Evolutionary conservation across 164 flowering plant genomes (phyloP), one percentile per base, ranked within the genome.

Genomic region (Liriodendron chinense): DNA sequence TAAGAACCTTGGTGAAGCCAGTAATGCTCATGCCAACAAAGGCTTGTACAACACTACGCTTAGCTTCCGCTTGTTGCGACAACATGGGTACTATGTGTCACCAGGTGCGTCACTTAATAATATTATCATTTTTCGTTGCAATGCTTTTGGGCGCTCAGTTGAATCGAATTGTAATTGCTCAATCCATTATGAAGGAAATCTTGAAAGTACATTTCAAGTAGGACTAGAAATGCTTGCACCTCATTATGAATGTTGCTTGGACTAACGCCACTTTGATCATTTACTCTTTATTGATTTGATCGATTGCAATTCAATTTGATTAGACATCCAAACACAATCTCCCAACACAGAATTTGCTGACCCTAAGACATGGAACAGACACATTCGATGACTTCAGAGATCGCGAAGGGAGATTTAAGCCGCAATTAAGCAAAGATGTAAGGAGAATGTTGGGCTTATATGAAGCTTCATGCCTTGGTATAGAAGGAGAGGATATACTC

Each of bases 401-500:
- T 73, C 14, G 69, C 7, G 69, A 85, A 0, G 85, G 84, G 2
- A n/a, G 70, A 65, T 82, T 87, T 25, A 70, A 65, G 49, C 16
- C 8, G 12, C 20, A 26, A 12, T 23, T 78, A 57, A 48, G 24
- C 1, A 47, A 73, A 64, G 85, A 84, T 67, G 47, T 78, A 0
- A 73, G 28, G 22, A 84, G 85, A 63, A 65, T 83, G 61, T 67
- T 81, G 77, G 69, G 75, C 48, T 64, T 86, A 23, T 85, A 78
- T 69, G 87, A 85, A 76, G 85, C 86, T 5, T 73, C 85, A 72
- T 75, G 76, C 12, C 71, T 83, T 43, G 73, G 79, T 26, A 57
- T 81, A n/a, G 75, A 78, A 57, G 93, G 88, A 23, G 96, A 91
- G 71, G 66, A 80, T 20, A 75, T 80, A 56, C 85, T 91, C 1